Evolutionary conservation across 2,329 filamentous ascomycete genomes (phyloP).

Genomic region (Trichophyton rubrum): DNA sequence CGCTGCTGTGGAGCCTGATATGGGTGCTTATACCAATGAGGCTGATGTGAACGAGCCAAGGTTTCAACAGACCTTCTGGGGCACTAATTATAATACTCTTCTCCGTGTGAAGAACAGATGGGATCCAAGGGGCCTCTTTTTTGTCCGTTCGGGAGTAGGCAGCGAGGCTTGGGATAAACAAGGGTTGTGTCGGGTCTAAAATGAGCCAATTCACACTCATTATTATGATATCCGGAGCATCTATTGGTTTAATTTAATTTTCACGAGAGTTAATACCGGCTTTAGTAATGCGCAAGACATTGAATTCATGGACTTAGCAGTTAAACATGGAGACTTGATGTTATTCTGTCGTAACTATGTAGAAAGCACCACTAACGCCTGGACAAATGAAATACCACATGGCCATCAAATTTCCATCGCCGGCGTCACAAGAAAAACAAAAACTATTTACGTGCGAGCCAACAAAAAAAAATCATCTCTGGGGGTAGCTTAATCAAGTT

Average conservation of each 20-base stretch:
- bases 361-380: no score
- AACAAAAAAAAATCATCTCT: no score
- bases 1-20: constrained; percentile 26
- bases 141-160: constrained; percentile 37
- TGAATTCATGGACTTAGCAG: no score
- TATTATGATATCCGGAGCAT: neutral
- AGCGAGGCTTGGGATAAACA: constrained; percentile 10
- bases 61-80: constrained; percentile 32
- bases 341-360: no score
- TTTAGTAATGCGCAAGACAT: no score
- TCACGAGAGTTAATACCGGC: neutral
- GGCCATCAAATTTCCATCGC: no score
- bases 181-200: constrained; percentile 7
- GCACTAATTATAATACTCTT: constrained; percentile 28
- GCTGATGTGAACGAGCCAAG: constrained; percentile 24
- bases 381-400: no score
- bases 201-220: neutral
- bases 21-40: constrained; percentile 34
- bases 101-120: constrained; percentile 30
- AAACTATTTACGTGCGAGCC: no score
- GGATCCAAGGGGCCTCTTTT: constrained; percentile 35
- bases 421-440: no score
- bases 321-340: no score
- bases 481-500: no score
- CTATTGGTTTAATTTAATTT: neutral